Base-by-base conservation (phyloP, 2,329 filamentous ascomycete species). In the Monosporascus sp. region DNA sequence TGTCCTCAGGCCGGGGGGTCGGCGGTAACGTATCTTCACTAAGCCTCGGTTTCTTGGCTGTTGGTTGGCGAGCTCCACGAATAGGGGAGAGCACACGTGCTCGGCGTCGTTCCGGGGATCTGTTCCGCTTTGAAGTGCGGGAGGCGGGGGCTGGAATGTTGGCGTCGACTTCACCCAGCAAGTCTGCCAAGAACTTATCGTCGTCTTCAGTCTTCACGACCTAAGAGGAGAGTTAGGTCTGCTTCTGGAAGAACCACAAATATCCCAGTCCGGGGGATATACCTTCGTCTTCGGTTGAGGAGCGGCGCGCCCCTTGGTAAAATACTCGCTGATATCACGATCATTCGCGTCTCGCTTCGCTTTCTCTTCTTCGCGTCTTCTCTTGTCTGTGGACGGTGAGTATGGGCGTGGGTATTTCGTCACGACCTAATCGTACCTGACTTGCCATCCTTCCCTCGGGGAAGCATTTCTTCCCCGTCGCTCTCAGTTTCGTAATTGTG, bases 261-360 rank as follows among this genome's bases (percentile, higher is more conserved):
- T 22, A 25, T 46, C 11, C 41, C 20, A 41, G 18, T 35, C 8
- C 37, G 25, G 14, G 39, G 7, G 9, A n/a, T 41, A 35, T 59
- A 92, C 90, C 81, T 96, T 97, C 18, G 88, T 79, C 68, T 97
- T 97, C 15, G 86, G 77, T 53, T 85, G 86, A 49, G 80, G 71
- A 59, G 80, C 80, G 55, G 77, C 76, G 36, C 83, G 81, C 51
- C 90, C 90, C 62, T 88, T 89, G 61, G 82, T 93, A 69, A 99
- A 97, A 73, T 95, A 99, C 65, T 95, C 93, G 72, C 87, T 91
- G 67, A 99, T 97, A 62, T 91, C 88, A 65, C 89, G 88, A 70
- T 95, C 91, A 60, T 91, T 90, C 69, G 89, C 91, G 62, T 96
- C 89, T 65, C 88, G 84, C 68, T 89, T 88, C 54, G 90, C 86